Base-by-base conservation (phyloP, 208 protist genomes). In the Phytomonas francai region DNA sequence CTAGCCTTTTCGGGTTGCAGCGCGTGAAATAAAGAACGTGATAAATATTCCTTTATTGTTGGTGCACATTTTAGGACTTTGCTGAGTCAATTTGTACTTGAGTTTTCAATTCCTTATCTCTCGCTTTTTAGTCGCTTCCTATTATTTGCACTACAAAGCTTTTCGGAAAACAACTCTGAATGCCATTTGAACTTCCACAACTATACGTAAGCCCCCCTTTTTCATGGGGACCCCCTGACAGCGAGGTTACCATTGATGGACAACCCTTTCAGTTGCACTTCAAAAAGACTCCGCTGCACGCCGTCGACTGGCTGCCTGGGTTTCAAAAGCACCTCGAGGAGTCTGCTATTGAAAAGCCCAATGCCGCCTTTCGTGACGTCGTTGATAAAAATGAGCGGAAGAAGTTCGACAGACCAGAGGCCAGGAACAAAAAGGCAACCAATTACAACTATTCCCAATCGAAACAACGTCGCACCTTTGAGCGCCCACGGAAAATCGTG, bases 221-320 rank as follows among this genome's bases (percentile, higher is more conserved):
- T 66, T 71, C 81, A 34, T 96, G 90, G 90, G 90, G 90, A 14
- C 90, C 90, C 11, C 90, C 90, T 45, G 77, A 65, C 70, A 80
- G 72, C 56, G 85, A 93, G 81, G 83, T 92, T 61, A 73, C 78
- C 54, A 56, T 91, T 54, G 87, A 88, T 34, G 82, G 79, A 6
- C 64, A 78, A 59, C 59, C 73, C 11, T 84, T 92, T 45, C 61
- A 78, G 63, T 77, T 91, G 11, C 92, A 89, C 75, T 81, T 82
- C 45, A 93, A 93, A 75, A 64, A 34, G 1, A 83, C 90, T 60
- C 33, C 70, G 16, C 69, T 92, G 25, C 32, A 60, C 25, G 73
- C 80, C 0, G 63, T 89, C 29, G 80, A 91, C 58, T 93, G 85
- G 85, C 73, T 31, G 61, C 19, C 22, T 56, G 67, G 28, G 63